These are phyloP conservation scores for Aspergillus flavus DNA, from an alignment of 2,329 filamentous ascomycete species.

Conservation along the genomic window DNA sequence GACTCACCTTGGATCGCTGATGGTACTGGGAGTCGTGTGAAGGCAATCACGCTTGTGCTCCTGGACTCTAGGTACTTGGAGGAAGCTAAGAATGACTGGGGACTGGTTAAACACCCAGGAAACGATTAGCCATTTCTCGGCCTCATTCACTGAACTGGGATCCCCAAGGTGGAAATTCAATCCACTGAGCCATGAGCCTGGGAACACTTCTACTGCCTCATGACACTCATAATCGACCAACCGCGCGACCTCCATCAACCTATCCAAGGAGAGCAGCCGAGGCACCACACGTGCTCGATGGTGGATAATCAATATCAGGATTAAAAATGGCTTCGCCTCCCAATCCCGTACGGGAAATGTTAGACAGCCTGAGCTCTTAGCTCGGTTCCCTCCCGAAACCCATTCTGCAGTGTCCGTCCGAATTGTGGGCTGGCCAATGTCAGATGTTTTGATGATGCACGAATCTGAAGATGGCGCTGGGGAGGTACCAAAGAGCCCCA, in stretches of 20 bases:
- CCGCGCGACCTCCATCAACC: not conserved
- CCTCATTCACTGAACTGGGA: no score
- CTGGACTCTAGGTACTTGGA: no score
- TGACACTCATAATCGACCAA: not conserved
- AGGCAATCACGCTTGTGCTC: no score
- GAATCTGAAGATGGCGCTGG: not conserved
- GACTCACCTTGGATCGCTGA: no score
- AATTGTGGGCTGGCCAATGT: not conserved
- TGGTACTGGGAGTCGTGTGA: no score
- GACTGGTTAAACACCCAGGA: no score
- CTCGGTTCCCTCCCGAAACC: not conserved
- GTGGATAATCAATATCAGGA: not conserved
- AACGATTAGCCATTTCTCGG: no score
- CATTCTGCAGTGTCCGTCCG: not conserved
- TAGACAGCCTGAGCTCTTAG: not conserved
- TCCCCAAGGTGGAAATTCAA: no score
- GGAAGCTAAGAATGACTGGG: no score
- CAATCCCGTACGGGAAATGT: not conserved
- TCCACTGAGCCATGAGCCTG: no score
- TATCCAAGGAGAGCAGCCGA: fast-evolving
- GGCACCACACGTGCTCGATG: not conserved
- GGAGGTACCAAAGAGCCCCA: no score
- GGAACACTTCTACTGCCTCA: not conserved
- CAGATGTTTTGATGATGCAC: not conserved
- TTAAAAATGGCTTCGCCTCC: not conserved